phyloP scores from a whole-genome alignment of 1,284 basidiomycete genomes.

The Tilletia indica region DNA sequence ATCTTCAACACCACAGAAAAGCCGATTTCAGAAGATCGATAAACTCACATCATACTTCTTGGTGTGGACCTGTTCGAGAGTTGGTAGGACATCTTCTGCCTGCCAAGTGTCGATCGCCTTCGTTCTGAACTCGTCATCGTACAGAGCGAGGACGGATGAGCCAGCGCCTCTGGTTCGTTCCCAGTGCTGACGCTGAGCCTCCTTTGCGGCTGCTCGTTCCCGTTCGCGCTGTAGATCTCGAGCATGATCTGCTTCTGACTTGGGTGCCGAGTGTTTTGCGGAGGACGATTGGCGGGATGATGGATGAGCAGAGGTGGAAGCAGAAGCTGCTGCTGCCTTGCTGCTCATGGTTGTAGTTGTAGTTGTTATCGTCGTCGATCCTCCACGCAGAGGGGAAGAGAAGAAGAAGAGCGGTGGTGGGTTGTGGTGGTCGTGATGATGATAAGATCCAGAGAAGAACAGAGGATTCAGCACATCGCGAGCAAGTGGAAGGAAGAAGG shows the following conservation, averaged over 20 bases:
- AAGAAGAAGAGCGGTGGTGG: too few relatives aligned
- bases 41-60: constrained; percentile 12
- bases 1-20: too few relatives aligned
- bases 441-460: background rate
- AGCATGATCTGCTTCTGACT: constrained; percentile 14
- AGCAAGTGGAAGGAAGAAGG: background rate
- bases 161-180: constrained; percentile 18
- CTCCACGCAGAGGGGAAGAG: background rate
- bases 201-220: constrained; percentile 8
- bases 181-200: constrained; percentile 17
- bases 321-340: background rate
- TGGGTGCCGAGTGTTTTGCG: background rate
- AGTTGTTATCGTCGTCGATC: background rate
- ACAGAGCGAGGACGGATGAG: constrained; percentile 16
- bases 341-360: background rate
- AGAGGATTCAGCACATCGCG: background rate
- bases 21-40: background rate
- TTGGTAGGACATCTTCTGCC: constrained; percentile 17
- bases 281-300: background rate
- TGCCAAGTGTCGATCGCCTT: constrained; percentile 13
- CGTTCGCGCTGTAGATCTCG: constrained; percentile 15
- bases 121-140: constrained; percentile 4
- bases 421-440: background rate
- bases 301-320: too few relatives aligned
- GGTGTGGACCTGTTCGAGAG: constrained; percentile 6